A percentile compares a stretch with the other conserved stretches of the same genome.
Evolutionary conservation across 768 basidiomycete species (phyloP).

Genomic region (Mycena maculata): DNA sequence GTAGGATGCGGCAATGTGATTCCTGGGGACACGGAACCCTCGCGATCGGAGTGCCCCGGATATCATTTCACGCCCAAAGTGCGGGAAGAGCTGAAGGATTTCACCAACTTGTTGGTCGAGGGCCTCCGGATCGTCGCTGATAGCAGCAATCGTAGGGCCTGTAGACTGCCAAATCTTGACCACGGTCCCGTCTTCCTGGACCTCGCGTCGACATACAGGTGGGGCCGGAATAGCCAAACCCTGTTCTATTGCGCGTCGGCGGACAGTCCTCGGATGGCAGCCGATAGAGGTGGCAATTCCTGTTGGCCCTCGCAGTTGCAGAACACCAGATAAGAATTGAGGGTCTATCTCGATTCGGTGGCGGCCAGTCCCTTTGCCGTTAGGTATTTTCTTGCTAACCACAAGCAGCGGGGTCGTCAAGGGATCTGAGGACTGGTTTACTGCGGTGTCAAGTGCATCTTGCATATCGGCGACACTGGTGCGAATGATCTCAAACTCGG

Average conservation of each 20-base stretch:
- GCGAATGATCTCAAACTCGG: neutral
- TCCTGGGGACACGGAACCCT: slow-evolving; percentile 34
- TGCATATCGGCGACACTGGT: slow-evolving; percentile 20
- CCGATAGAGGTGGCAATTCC: slow-evolving; percentile 33
- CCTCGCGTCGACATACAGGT: slow-evolving; percentile 31
- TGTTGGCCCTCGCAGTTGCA: slow-evolving; percentile 37
- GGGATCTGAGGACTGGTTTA: slow-evolving; percentile 16
- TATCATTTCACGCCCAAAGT: slow-evolving; percentile 14
- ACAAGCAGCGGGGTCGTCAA: slow-evolving; percentile 7
- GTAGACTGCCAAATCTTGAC: slow-evolving; percentile 23
- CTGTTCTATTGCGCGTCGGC: slow-evolving; percentile 38
- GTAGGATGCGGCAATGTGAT: neutral
- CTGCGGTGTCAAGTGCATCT: slow-evolving; percentile 20
- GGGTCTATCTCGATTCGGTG: slow-evolving; percentile 40
- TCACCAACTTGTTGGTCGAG: slow-evolving; percentile 25
- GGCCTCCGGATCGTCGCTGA: slow-evolving; percentile 32
- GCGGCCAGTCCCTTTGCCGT: slow-evolving; percentile 34
- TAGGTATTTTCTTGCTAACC: neutral
- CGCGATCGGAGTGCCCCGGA: slow-evolving; percentile 32
- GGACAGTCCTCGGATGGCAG: slow-evolving; percentile 35
- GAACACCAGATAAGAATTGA: slow-evolving; percentile 31
- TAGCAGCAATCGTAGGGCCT: slow-evolving; percentile 26
- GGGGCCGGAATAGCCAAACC: slow-evolving; percentile 36
- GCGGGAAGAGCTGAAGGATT: slow-evolving; percentile 5
- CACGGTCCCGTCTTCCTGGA: slow-evolving; percentile 19